Evolutionary conservation across 805 yeast genomes (phyloP), one percentile per base, ranked within the genome.

Genomic region (Yamadazyma insecticola): DNA sequence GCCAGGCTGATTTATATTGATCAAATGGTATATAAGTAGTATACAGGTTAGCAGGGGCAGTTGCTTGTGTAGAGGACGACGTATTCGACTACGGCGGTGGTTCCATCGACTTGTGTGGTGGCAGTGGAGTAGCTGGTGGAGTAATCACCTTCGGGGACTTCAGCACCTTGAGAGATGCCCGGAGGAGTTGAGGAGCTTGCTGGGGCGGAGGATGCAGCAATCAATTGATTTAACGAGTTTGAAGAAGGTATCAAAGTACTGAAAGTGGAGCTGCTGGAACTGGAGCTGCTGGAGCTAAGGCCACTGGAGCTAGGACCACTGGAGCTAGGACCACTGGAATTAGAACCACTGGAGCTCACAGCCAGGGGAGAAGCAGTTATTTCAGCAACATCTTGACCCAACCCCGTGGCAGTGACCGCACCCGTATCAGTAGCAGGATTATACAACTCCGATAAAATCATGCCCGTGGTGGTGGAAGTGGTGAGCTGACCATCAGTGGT

Each of bases 401-500:
- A n/a, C n/a, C n/a, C n/a, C n/a, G 24, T 32, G 13, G 9, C n/a
- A 28, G 38, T 21, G 13, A 40, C 27, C 18, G 35, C 27, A 3
- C 16, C 28, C 19, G 35, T 32, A 17, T 27, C 35, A 18, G 35
- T 32, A 10, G 26, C 35, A 22, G 30, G 25, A 29, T 20, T 13
- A 22, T 12, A 27, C 17, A 22, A 20, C 26, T 13, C 15, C 26
- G 17, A 18, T 5, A 23, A 14, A 15, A 28, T 17, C 22, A 9
- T 7, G 16, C 5, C 14, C 13, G 15, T 11, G 13, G 28, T 15
- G 15, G 32, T 36, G n/a, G 30, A 25, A 17, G 43, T 38, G 20
- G 68, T 58, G 29, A 53, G 36, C 2, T 67, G 66, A 15, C 40
- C 44, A 11, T 49, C 30, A 30, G 44, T 45, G 16, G 65, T 57